These are phyloP conservation scores for Phytopythium helicoides DNA, from an alignment of 352 stramenopile species.

Conservation along the genomic window DNA sequence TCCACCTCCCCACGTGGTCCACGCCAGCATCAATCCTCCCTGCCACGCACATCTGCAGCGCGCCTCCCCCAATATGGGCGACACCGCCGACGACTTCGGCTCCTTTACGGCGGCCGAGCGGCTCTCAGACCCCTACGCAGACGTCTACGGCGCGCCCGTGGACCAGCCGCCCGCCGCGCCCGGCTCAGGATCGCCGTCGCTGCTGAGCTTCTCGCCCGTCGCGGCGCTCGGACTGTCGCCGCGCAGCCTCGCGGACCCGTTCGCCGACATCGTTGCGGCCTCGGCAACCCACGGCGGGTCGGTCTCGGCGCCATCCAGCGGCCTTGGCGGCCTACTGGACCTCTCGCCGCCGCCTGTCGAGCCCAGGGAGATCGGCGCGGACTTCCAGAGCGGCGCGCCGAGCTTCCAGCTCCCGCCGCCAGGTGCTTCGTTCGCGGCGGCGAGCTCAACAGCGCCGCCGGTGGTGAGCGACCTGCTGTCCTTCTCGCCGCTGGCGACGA, in stretches of 20 bases:
- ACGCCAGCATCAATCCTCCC: too few relatives aligned
- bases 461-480: slow-evolving; percentile 39
- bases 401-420: too few relatives aligned
- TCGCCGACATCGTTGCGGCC: slow-evolving; percentile 23
- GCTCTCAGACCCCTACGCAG: slow-evolving; percentile 31
- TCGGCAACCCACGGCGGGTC: too few relatives aligned
- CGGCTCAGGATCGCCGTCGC: slow-evolving; percentile 10
- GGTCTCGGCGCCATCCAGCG: too few relatives aligned
- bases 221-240: slow-evolving; percentile 21
- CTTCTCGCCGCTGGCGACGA: slow-evolving; percentile 49
- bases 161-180: slow-evolving; percentile 17
- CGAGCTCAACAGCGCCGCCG: too few relatives aligned
- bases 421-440: too few relatives aligned
- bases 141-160: slow-evolving; percentile 27
- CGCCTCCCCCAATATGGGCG: slow-evolving; percentile 3
- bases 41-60: neutral
- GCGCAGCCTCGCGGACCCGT: slow-evolving; percentile 33
- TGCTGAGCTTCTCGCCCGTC: slow-evolving; percentile 36
- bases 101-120: slow-evolving; percentile 36
- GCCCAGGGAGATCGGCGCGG: too few relatives aligned
- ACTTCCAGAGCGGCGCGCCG: neutral
- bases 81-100: slow-evolving; percentile 30
- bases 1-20: too few relatives aligned
- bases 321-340: slow-evolving; percentile 11
- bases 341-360: slow-evolving; percentile 16